Conservation (phyloP, 2,329 filamentous ascomycete genomes). For the Chrysoporthe deuterocubensis region DNA sequence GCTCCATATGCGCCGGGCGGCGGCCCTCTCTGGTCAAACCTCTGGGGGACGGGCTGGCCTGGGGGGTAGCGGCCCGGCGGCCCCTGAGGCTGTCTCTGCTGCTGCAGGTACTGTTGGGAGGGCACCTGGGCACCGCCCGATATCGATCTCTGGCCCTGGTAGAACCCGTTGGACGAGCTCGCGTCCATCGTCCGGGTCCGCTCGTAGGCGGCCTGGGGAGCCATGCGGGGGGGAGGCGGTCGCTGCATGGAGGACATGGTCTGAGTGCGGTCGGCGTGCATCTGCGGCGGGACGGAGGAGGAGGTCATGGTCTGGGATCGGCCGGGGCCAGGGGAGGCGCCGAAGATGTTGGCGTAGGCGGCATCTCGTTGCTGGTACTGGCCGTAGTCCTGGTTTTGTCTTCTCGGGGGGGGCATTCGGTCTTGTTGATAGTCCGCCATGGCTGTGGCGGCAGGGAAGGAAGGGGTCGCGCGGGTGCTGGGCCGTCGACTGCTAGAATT, state of each 20-base stretch:
- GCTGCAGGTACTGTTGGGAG: slow-evolving; percentile 53
- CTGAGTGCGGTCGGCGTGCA: slow-evolving; percentile 71
- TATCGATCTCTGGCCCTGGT: slow-evolving; percentile 55
- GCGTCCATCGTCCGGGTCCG: slow-evolving; percentile 50
- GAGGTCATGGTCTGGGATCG: slow-evolving; percentile 96
- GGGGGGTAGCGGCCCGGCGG: slow-evolving; percentile 53
- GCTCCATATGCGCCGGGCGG: slow-evolving; percentile 49
- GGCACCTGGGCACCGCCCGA: slow-evolving; percentile 53
- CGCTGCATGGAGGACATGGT: slow-evolving; percentile 77
- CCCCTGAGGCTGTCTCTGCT: slow-evolving; percentile 46
- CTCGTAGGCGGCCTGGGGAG: slow-evolving; percentile 42
- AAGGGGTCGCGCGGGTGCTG: slow-evolving; percentile 10
- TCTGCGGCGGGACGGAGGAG: slow-evolving; percentile 59
- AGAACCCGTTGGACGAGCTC: slow-evolving; percentile 55
- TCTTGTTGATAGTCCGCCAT: slow-evolving; percentile 66
- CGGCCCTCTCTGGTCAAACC: slow-evolving; percentile 65
- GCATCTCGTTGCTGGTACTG: slow-evolving; percentile 69
- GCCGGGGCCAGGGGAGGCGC: slow-evolving; percentile 80
- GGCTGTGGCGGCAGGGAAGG: slow-evolving; percentile 40
- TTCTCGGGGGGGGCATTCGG: slow-evolving; percentile 48
- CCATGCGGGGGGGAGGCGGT: slow-evolving; percentile 63
- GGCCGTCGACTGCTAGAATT: slow-evolving; percentile 25
- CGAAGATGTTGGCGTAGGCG: slow-evolving; percentile 96
- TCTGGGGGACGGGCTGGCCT: slow-evolving; percentile 50
- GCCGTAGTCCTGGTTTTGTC: slow-evolving; percentile 35